A percentile compares a stretch with the other conserved stretches of the same genome.
These are phyloP conservation scores for Tausonia pullulans DNA, from an alignment of 1,284 basidiomycete species.

Conservation along the genomic window DNA sequence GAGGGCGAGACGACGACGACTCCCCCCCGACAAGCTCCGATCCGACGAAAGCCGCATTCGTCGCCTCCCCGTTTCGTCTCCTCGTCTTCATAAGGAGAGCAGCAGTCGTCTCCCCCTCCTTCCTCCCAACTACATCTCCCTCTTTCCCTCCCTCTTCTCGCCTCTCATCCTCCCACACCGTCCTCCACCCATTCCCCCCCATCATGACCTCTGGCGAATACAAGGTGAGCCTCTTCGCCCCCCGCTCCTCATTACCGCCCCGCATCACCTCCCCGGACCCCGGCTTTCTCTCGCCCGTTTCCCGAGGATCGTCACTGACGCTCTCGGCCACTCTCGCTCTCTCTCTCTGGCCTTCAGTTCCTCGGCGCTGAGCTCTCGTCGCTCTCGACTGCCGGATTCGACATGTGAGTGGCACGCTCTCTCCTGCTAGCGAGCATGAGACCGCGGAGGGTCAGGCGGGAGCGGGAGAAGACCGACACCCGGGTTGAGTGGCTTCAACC, in stretches of 20 bases:
- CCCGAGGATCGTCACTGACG: no score
- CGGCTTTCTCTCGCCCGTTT: not conserved
- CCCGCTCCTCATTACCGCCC: not conserved
- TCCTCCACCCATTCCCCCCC: not conserved
- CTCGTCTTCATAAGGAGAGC: no score
- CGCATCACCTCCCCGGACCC: not conserved
- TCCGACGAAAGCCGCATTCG: no score
- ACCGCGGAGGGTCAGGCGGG: not conserved
- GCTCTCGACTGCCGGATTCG: conserved; percentile 98
- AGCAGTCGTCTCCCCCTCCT: not conserved
- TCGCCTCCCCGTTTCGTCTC: no score
- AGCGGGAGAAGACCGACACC: not conserved
- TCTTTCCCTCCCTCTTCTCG: not conserved
- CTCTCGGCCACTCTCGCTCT: not conserved
- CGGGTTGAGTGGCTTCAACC: not conserved
- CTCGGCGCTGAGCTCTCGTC: conserved; percentile 88
- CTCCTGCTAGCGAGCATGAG: conserved; percentile 30
- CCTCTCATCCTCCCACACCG: not conserved
- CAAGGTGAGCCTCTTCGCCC: not conserved
- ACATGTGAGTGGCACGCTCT: conserved; percentile 49
- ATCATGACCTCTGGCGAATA: conserved; percentile 3
- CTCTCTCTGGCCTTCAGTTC: conserved; percentile 29
- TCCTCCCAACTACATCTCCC: not conserved
- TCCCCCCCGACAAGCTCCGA: no score
- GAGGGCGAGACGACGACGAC: no score